Conservation (phyloP, 1,284 basidiomycete species). For the Apiotrichum laibachii region DNA sequence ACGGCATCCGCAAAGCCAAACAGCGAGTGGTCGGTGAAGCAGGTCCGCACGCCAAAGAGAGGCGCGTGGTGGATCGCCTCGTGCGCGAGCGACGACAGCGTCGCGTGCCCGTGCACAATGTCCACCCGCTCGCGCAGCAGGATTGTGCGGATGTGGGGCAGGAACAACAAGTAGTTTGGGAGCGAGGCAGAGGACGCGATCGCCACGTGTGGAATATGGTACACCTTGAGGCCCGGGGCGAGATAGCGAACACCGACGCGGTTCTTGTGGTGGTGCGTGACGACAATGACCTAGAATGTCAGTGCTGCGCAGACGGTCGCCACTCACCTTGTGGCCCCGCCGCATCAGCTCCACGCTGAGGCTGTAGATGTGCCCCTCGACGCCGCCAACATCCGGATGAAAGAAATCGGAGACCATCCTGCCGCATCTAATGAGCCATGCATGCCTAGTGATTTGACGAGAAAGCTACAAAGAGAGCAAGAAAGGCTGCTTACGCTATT, state of each 20-base stretch:
- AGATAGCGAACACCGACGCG: constrained; percentile 88
- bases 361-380: constrained; percentile 96
- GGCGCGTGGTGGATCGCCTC: constrained; percentile 89
- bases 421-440: constrained; percentile 30
- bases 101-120: constrained; percentile 88
- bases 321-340: constrained; percentile 75
- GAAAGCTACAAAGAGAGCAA: constrained; percentile 13
- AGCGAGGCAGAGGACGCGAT: constrained; percentile 87
- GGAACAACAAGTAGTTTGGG: constrained; percentile 87
- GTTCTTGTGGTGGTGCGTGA: constrained; percentile 85
- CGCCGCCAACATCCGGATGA: constrained; percentile 88
- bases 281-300: constrained; percentile 72
- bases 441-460: constrained; percentile 19
- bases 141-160: constrained; percentile 88
- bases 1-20: constrained; percentile 96
- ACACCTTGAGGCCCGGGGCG: constrained; percentile 72
- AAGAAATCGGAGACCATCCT: constrained; percentile 96
- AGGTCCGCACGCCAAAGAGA: constrained; percentile 66
- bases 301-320: background rate
- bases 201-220: constrained; percentile 84
- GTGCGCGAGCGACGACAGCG: constrained; percentile 82
- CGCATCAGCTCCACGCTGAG: constrained; percentile 77
- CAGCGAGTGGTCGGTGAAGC: constrained; percentile 95
- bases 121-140: constrained; percentile 81
- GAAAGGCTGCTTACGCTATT: constrained; percentile 8